Base-by-base conservation (phyloP, 1,284 basidiomycete species). In the Phellinidium pouzarii region DNA sequence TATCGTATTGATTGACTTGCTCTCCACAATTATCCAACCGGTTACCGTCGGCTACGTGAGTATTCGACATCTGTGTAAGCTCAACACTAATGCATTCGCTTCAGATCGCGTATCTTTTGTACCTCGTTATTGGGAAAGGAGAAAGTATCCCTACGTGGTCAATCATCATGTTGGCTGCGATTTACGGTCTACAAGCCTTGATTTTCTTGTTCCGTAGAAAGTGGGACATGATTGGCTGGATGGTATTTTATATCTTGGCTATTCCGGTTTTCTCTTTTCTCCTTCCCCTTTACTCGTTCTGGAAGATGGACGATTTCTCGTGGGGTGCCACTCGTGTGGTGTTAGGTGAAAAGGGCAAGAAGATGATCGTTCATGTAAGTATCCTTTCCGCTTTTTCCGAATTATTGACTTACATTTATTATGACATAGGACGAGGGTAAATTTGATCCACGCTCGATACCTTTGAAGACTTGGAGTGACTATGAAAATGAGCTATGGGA, bases 261-360 rank as follows among this genome's bases (percentile, higher is more conserved):
- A 92, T 95, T 59, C 92, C 92, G 3, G 80, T 81, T 46, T 94
- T 93, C 75, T 94, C 94, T 19, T 87, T 99, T 73, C 79, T 94
- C 70, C 78, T 98, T 37, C 95, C 94, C 0, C 71, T 97, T 19
- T 97, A 97, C 69, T 95, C 95, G 1, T 98, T 98, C 84, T 99
- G 94, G 95, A 84, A 79, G 61, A 98, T 98, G 94, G 95, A 98
- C 70, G 93, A 96, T 71, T 98, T 98, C 80, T 94, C 91, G 3
- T 96, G 93, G 96, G 96, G 96, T 80, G 79, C 80, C 44, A 96
- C 94, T 19, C 90, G 91, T 82, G 68, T 94, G 58, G 94, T 99
- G 29, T 73, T 96, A 60, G 95, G 94, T 61, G 95, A 99, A 70
- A 80, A 85, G 54, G 95, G 94, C 26, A 94, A 95, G 78, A 94